Evolutionary conservation across 352 stramenopile species (phyloP), one percentile per base, ranked within the genome.

Genomic region (Pythium scleroteichum): DNA sequence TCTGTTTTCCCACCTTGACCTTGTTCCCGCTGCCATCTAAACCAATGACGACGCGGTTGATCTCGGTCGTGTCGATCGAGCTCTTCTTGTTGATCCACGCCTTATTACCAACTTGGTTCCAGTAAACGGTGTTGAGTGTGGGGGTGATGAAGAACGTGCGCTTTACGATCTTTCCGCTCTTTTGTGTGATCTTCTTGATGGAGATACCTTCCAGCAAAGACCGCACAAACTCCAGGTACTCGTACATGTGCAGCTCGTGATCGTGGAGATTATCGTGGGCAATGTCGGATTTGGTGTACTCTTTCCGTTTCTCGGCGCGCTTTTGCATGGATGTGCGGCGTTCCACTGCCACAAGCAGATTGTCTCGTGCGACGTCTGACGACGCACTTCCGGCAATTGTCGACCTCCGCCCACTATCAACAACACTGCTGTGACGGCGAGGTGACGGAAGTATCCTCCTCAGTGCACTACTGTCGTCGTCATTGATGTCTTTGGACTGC

Each of bases 151-250:
- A 83, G 52, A 91, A 76, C 20, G 65, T 81, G 20, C 82, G 79
- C 44, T 78, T 85, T 20, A 87, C 76, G 2, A 87, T 64, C n/a
- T 76, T 79, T 8, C 63, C 64, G 55, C 77, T 88, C 46, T 76
- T 76, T 48, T 89, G 79, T 32, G 78, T 88, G 4, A 91, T 57
- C 45, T 88, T 89, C 53, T 83, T 87, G 38, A 91, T 32, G 12
- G 57, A 27, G n/a, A 85, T 69, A 13, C 79, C 82, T 24, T 88
- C 78, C 4, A 87, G 64, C 13, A 91, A 45, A 40, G 80, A 72
- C 23, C 76, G 78, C 2, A 91, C 68, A 51, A 91, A 91, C 67
- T 88, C 78, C 24, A 89, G 64, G 53, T 91, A 89, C 53, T 89
- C 79, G 60, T 86, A 86, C 53, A 78, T 76, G 24, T 82, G 66